These are phyloP conservation scores for Metschnikowia vanudenii DNA, from an alignment of 805 yeast species.

Conservation along the genomic window DNA sequence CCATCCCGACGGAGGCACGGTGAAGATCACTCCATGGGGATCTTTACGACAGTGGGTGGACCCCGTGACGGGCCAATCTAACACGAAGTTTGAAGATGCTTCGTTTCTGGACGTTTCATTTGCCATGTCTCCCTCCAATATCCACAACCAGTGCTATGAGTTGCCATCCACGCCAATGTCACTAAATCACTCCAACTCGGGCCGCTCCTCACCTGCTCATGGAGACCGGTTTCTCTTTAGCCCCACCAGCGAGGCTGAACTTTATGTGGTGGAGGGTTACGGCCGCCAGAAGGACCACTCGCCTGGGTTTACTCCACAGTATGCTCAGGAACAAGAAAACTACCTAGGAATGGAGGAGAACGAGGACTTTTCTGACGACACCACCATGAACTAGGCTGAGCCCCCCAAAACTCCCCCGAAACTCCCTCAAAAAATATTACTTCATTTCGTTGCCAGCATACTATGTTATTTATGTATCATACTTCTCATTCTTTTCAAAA, in stretches of 20 bases:
- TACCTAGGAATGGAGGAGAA: slow-evolving; percentile 38
- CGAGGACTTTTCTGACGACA: slow-evolving; percentile 20
- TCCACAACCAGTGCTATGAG: slow-evolving; percentile 15
- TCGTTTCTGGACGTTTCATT: slow-evolving; percentile 25
- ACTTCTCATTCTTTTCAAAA: neutral
- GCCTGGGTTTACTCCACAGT: slow-evolving; percentile 16
- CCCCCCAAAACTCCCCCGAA: too few relatives aligned
- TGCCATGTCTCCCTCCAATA: slow-evolving; percentile 12
- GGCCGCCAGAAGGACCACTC: neutral
- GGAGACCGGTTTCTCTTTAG: slow-evolving; percentile 26
- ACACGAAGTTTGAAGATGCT: slow-evolving; percentile 49
- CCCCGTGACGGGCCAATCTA: slow-evolving; percentile 42
- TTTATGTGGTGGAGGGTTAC: slow-evolving; percentile 38
- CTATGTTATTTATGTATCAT: slow-evolving; percentile 1
- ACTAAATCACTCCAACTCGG: slow-evolving; percentile 13
- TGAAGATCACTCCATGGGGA: slow-evolving; percentile 65
- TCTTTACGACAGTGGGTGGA: slow-evolving; percentile 48
- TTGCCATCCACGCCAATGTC: slow-evolving; percentile 23
- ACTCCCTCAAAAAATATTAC: too few relatives aligned
- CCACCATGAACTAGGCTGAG: slow-evolving; percentile 6
- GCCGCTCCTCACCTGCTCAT: slow-evolving; percentile 18
- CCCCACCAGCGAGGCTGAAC: slow-evolving; percentile 40
- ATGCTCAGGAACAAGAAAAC: slow-evolving; percentile 35
- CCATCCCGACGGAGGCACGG: slow-evolving; percentile 62
- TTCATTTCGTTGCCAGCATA: neutral